These are phyloP conservation scores for Cladosporium sphaerospermum DNA, from an alignment of 2,329 filamentous ascomycete species.

Conservation along the genomic window DNA sequence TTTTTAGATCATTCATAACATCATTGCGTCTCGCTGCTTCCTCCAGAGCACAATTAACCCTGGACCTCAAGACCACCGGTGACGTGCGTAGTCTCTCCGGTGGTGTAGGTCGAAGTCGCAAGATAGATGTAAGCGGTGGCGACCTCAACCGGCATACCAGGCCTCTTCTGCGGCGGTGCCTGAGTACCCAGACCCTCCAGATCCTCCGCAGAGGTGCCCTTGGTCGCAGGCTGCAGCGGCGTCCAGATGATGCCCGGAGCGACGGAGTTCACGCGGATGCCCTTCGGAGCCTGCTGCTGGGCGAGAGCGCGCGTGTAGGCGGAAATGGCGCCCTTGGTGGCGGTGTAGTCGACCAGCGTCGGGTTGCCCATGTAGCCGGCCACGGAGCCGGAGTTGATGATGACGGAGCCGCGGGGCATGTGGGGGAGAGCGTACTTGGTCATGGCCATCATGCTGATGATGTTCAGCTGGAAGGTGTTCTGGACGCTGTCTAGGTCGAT, in stretches of 20 bases:
- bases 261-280: constrained; percentile 52
- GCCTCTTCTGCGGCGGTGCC: constrained; percentile 22
- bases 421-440: constrained; percentile 52
- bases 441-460: constrained; percentile 54
- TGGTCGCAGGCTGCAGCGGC: constrained; percentile 33
- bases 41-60: constrained; percentile 12
- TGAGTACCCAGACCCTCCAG: constrained; percentile 22
- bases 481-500: constrained; percentile 52
- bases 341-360: constrained; percentile 38
- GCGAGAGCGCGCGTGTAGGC: constrained; percentile 43
- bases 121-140: constrained; percentile 26
- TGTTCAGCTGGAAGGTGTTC: constrained; percentile 52
- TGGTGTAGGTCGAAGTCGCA: constrained; percentile 24
- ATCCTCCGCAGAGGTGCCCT: constrained; percentile 28
- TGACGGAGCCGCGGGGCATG: constrained; percentile 47
- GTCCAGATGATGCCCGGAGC: constrained; percentile 55
- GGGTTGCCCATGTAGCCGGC: constrained; percentile 40
- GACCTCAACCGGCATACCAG: constrained; percentile 28
- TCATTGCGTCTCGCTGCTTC: no score
- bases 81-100: constrained; percentile 23
- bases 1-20: no score
- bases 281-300: constrained; percentile 40
- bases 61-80: constrained; percentile 25
- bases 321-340: constrained; percentile 37
- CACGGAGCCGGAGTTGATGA: constrained; percentile 52